Evolutionary conservation across 2,329 filamentous ascomycete genomes (phyloP), one percentile per base, ranked within the genome.

Genomic region (Pseudogymnoascus sp.): DNA sequence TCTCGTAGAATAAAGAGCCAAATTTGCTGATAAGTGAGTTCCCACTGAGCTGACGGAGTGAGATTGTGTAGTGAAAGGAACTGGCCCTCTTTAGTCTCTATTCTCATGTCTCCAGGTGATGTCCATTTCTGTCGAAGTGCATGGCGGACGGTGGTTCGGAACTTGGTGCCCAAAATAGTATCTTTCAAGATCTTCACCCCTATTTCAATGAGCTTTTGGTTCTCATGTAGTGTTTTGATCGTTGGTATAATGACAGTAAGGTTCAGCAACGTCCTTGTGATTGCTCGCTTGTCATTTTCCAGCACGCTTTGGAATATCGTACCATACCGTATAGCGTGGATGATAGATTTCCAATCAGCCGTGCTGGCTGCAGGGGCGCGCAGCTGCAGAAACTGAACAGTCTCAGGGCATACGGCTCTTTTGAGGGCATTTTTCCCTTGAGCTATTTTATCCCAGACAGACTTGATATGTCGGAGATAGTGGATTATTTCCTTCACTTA

Each of bases 1-100:
- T 60, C 38, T 39, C 60, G 39, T 2, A 61, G 37, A 15, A 38
- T 52, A 56, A 13, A 26, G 15, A 61, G 56, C 60, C 35, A 61
- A 6, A 61, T 12, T 52, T 61, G 57, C 34, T 57, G 37, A 37
- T 61, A 61, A 28, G 33, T 23, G 35, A 60, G 12, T 6, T 59
- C 18, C 60, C 60, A 59, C 18, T 18, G n/a, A 10, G 7, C 19
- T 61, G 10, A 52, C 7, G 13, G n/a, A 2, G 2, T 48, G 37
- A 35, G 41, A 6, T 15, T 35, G 0, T 18, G 23, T 7, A 39
- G 10, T 57, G 28, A 61, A 41, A 26, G 56, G 57, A 26, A 38
- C 15, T 38, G 15, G 37, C 37, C 37, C 37, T 38, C 37, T 1
- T 38, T 38, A 19, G 2, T 38, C 37, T 38, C 37, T 38, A 38